phyloP scores from a whole-genome alignment of 768 basidiomycete genomes.

The Lactifluus pinguis region DNA sequence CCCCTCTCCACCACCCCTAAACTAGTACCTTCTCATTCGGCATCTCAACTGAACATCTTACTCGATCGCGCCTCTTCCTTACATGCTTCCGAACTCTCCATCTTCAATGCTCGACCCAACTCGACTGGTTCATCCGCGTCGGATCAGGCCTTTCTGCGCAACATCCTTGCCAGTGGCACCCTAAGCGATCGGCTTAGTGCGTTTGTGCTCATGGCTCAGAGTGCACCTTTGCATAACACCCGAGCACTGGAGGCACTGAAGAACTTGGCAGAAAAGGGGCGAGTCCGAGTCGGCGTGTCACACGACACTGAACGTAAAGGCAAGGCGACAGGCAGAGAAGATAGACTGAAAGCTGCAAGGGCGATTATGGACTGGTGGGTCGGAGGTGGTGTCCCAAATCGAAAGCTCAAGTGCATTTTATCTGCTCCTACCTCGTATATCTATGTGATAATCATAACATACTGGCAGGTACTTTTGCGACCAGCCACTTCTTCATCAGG shows the following conservation, averaged over 20 bases:
- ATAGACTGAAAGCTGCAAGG: slow-evolving; percentile 80
- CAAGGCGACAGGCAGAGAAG: slow-evolving; percentile 55
- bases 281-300: slow-evolving; percentile 50
- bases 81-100: slow-evolving; percentile 39
- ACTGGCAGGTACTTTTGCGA: slow-evolving; percentile 88
- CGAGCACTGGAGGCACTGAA: slow-evolving; percentile 71
- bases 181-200: slow-evolving; percentile 31
- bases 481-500: slow-evolving; percentile 61
- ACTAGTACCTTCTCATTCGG: slow-evolving; percentile 29
- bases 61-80: slow-evolving; percentile 39
- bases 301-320: slow-evolving; percentile 10
- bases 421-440: background rate
- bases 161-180: slow-evolving; percentile 8
- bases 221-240: slow-evolving; percentile 77
- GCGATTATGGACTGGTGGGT: slow-evolving; percentile 98
- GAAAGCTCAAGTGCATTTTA: slow-evolving; percentile 70
- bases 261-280: slow-evolving; percentile 65
- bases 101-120: slow-evolving; percentile 46
- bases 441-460: background rate
- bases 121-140: background rate
- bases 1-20: no score
- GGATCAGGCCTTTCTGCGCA: slow-evolving; percentile 5
- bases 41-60: slow-evolving; percentile 38
- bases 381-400: slow-evolving; percentile 80
- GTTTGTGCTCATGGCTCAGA: slow-evolving; percentile 34